Evolutionary conservation across 164 flowering plant species (phyloP).

Genomic region (Vitis vinifera): DNA sequence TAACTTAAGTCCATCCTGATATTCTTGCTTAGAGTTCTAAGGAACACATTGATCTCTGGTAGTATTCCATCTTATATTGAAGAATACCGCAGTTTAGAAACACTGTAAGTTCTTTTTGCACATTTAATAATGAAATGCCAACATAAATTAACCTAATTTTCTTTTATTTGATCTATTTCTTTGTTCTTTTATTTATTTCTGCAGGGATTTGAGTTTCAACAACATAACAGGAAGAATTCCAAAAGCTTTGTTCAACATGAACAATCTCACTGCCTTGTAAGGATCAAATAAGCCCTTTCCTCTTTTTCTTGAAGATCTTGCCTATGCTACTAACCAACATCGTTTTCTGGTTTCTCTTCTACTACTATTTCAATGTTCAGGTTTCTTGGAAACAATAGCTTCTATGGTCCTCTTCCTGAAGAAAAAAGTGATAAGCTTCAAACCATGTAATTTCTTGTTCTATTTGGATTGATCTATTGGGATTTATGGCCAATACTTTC

Average conservation of each 20-base stretch:
- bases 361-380: slow-evolving; percentile 2
- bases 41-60: slow-evolving; percentile 33
- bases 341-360: background rate
- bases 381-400: slow-evolving; percentile 20
- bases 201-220: slow-evolving; percentile 32
- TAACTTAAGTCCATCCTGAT: no score
- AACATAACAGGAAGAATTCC: slow-evolving; percentile 26
- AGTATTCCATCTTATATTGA: slow-evolving; percentile 35
- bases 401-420: slow-evolving; percentile 11
- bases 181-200: background rate
- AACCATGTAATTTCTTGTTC: slow-evolving; percentile 2
- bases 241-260: slow-evolving; percentile 19
- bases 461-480: background rate
- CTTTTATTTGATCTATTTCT: background rate
- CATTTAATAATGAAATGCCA: no score
- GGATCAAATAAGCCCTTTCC: background rate
- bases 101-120: slow-evolving; percentile 29
- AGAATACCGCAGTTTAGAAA: slow-evolving; percentile 16
- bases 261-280: slow-evolving; percentile 12
- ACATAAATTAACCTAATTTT: no score
- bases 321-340: no score
- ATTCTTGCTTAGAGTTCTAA: slow-evolving; percentile 19
- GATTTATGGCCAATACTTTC: no score
- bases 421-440: slow-evolving; percentile 6
- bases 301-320: background rate